A percentile compares a stretch with the other conserved stretches of the same genome.
These are phyloP conservation scores for Saccharum hybrid DNA, from an alignment of 202 grass and related monocot genomes.

Conservation along the genomic window DNA sequence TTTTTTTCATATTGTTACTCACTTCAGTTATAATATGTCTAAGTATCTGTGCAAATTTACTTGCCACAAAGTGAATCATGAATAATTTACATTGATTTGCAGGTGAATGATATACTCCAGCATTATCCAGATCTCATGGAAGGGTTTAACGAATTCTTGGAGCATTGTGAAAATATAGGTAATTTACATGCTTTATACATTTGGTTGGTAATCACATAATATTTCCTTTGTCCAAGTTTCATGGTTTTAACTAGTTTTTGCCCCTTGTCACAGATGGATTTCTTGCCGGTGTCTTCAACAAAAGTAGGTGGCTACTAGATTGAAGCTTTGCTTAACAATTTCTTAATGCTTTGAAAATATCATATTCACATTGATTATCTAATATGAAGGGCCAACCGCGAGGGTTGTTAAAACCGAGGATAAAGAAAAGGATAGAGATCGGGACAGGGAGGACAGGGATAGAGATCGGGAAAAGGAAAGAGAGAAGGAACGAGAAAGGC, in stretches of 20 bases:
- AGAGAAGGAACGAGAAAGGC: slow-evolving; percentile 61
- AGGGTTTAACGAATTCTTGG: slow-evolving; percentile 91
- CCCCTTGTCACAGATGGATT: slow-evolving; percentile 63
- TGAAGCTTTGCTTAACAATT: slow-evolving; percentile 11
- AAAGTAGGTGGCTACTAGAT: slow-evolving; percentile 61
- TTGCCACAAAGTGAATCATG: slow-evolving; percentile 20
- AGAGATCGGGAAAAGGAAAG: slow-evolving; percentile 66
- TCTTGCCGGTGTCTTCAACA: slow-evolving; percentile 78
- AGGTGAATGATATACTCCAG: slow-evolving; percentile 86
- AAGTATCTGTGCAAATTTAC: slow-evolving; percentile 10
- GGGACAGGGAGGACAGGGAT: slow-evolving; percentile 76
- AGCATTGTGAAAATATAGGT: slow-evolving; percentile 85
- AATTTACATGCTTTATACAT: background rate
- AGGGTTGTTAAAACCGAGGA: slow-evolving; percentile 69
- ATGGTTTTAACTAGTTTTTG: slow-evolving; percentile 30
- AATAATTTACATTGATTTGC: slow-evolving; percentile 37
- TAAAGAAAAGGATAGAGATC: slow-evolving; percentile 73
- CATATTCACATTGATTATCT: slow-evolving; percentile 45
- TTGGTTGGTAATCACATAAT: slow-evolving; percentile 7
- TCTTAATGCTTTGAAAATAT: slow-evolving; percentile 27
- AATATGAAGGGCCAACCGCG: slow-evolving; percentile 52
- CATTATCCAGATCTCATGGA: slow-evolving; percentile 93
- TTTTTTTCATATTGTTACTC: background rate
- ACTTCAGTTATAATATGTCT: background rate
- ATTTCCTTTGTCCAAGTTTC: slow-evolving; percentile 9